Base-by-base conservation (phyloP, 257 asterid species). In the Echium plantagineum region DNA sequence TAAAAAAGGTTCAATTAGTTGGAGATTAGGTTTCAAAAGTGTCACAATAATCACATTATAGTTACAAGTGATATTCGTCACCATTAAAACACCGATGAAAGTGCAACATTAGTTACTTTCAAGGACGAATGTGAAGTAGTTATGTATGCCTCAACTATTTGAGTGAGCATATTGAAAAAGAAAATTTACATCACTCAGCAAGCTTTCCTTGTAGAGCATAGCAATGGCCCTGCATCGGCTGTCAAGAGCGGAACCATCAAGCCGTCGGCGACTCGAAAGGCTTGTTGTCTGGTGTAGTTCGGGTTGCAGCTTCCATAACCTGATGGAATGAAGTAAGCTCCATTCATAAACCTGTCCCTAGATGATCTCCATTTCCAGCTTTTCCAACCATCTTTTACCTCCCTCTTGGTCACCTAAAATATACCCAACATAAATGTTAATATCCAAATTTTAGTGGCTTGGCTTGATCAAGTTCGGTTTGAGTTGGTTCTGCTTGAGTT, bases 331-430 rank as follows among this genome's bases (percentile, higher is more conserved):
- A 89, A 86, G 55, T 79, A 86, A 0, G 95, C 95, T 17, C 97
- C 97, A 49, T 86, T 84, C 66, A 80, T 15, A 52, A 89, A 89
- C 58, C 54, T 79, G 69, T 89, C 97, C 67, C 71, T 80, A 0
- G 89, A 80, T 1, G 86, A 80, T 30, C 94, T 89, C 97, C 97
- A 86, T 72, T 84, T 86, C 95, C 94, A 89, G 21, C 60, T 78
- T 21, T 53, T 67, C 90, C 90, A 85, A 0, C 88, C 86, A 8
- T 65, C 72, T 56, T 60, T 72, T 2, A 17, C 75, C 64, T 85
- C 94, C 68, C 95, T 75, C 66, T 89, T 89, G 0, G 96, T 85
- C 16, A 85, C 90, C 94, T 87, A 72, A 18, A 15, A 5, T 18
- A 58, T 26, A n/a, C 7, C 30, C 7, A 31, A 53, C 5, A 28